These are phyloP conservation scores for Xerocomellus amylosporus DNA, from an alignment of 768 basidiomycete genomes.

Conservation along the genomic window DNA sequence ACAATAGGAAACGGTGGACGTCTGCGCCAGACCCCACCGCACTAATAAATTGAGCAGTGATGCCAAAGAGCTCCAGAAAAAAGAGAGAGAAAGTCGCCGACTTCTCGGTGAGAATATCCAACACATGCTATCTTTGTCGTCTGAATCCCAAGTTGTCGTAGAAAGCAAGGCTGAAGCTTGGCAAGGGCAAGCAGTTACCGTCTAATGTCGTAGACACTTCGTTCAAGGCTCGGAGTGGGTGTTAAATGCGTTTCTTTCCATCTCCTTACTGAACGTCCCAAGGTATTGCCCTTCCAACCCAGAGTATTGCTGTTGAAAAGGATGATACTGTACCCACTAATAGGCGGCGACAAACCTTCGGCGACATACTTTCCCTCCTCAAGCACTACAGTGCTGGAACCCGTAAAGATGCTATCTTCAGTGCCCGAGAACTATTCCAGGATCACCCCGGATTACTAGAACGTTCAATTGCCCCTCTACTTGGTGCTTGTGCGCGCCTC, in stretches of 20 bases:
- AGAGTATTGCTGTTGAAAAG: conserved; percentile 67
- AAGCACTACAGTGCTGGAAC: conserved; percentile 82
- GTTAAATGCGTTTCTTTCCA: background rate
- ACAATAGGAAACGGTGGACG: conserved; percentile 7
- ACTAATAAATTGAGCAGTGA: conserved; percentile 14
- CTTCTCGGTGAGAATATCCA: conserved; percentile 57
- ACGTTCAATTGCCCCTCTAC: conserved; percentile 49
- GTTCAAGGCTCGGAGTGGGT: conserved; percentile 89
- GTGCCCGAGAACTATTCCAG: conserved; percentile 70
- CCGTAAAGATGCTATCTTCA: conserved; percentile 74
- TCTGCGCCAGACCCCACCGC: background rate
- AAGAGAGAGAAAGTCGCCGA: conserved; percentile 86
- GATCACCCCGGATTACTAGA: conserved; percentile 54
- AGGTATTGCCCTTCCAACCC: conserved; percentile 90
- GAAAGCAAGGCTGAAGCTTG: conserved; percentile 97
- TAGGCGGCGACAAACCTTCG: conserved; percentile 67
- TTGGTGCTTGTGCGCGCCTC: conserved; percentile 63
- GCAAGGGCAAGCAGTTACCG: conserved; percentile 84
- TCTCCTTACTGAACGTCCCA: conserved; percentile 11
- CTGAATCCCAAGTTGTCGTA: conserved; percentile 34
- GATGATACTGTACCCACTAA: conserved; percentile 64
- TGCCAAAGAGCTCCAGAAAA: conserved; percentile 90
- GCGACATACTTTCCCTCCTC: conserved; percentile 71
- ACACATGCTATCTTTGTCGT: background rate
- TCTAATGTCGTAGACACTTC: conserved; percentile 92